A percentile compares a stretch with the other conserved stretches of the same genome.
These are phyloP conservation scores for Benincasa hispida DNA, from an alignment of 306 rosid species.

Conservation along the genomic window DNA sequence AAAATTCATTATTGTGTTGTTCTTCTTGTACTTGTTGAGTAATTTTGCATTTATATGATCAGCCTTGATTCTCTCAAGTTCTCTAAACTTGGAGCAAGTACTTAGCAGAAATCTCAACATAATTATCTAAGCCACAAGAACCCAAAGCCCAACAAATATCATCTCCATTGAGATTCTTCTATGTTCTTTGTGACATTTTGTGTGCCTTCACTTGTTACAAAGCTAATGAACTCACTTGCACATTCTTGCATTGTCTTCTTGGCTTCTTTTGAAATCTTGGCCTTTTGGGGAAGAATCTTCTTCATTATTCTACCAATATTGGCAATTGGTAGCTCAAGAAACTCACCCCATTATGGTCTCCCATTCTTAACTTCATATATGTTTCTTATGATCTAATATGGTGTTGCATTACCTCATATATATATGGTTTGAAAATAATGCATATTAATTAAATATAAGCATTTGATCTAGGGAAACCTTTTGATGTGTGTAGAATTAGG, in stretches of 20 bases:
- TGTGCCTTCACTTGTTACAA: constrained; percentile 81
- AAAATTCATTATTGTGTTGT: not conserved
- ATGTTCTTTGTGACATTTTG: constrained; percentile 66
- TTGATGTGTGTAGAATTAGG: too few relatives aligned
- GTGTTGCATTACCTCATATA: not conserved
- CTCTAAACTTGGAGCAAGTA: constrained; percentile 36
- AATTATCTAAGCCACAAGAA: constrained; percentile 77
- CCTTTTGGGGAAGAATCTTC: constrained; percentile 67
- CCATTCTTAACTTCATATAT: not conserved
- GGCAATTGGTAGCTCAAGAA: constrained; percentile 54
- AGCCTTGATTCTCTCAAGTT: not conserved
- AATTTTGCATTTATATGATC: not conserved
- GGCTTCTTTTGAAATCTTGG: constrained; percentile 28
- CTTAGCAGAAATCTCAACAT: constrained; percentile 52
- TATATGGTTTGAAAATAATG: not conserved
- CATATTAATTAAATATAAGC: not conserved
- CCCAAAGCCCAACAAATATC: constrained; percentile 93
- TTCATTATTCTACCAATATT: constrained; percentile 85
- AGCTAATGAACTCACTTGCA: constrained; percentile 80
- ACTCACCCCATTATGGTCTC: not conserved
- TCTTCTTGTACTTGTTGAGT: not conserved
- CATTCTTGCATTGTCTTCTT: not conserved
- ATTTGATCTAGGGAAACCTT: not conserved
- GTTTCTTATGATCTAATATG: not conserved
- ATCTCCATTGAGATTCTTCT: constrained; percentile 81